phyloP scores from a whole-genome alignment of 768 basidiomycete genomes.

The Steccherinum ochraceum region DNA sequence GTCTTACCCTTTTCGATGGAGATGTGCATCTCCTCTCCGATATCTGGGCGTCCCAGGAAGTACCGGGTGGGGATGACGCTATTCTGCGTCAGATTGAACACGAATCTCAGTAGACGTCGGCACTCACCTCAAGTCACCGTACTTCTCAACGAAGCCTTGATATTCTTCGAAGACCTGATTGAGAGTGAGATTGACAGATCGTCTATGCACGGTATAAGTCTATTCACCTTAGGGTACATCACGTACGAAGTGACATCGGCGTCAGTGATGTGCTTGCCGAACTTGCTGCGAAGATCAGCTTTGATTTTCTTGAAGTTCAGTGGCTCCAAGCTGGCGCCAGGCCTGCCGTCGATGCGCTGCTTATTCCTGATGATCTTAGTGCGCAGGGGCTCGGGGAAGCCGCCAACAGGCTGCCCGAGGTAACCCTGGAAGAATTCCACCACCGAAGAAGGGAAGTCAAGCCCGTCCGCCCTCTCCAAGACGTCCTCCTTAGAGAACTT shows the following conservation, averaged over 20 bases:
- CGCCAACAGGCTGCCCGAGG: slow-evolving; percentile 95
- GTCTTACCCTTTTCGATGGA: slow-evolving; percentile 96
- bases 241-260: slow-evolving; percentile 91
- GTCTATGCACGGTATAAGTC: background rate
- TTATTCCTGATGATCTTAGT: slow-evolving; percentile 89
- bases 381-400: slow-evolving; percentile 97
- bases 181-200: too few relatives aligned
- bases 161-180: slow-evolving; percentile 92
- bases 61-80: slow-evolving; percentile 95
- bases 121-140: slow-evolving; percentile 84
- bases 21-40: slow-evolving; percentile 96
- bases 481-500: slow-evolving; percentile 84
- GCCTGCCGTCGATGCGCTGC: slow-evolving; percentile 88
- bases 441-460: slow-evolving; percentile 97
- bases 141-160: slow-evolving; percentile 91
- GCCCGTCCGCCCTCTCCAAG: slow-evolving; percentile 73
- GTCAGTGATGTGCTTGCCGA: slow-evolving; percentile 92
- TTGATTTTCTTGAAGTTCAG: slow-evolving; percentile 97
- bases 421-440: slow-evolving; percentile 99
- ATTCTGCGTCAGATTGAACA: slow-evolving; percentile 4
- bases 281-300: slow-evolving; percentile 85
- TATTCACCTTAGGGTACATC: slow-evolving; percentile 92
- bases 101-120: slow-evolving; percentile 2
- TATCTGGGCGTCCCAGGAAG: slow-evolving; percentile 89
- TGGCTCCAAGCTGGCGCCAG: slow-evolving; percentile 81